Evolutionary conservation across 176 grass and related monocot genomes (phyloP), one percentile per base, ranked within the genome.

Genomic region (Ensete glaucum): DNA sequence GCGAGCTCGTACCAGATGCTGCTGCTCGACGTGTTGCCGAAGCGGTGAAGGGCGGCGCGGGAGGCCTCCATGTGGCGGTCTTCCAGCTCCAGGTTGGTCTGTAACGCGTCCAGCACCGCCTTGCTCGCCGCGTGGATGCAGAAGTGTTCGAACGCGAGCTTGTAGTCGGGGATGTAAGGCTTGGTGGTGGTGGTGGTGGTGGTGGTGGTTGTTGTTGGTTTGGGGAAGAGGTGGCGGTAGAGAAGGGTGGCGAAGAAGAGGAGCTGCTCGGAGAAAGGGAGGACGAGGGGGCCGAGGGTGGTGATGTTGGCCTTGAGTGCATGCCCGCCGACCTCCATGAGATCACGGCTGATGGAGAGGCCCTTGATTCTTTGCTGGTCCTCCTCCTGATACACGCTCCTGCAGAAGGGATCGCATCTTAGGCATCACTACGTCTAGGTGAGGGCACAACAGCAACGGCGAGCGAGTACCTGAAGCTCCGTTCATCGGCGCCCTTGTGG

Each of bases 1-100:
- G 90, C 90, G 15, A 98, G 84, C 86, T 98, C 82, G 77, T 98
- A 98, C 95, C 95, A 98, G 83, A 98, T 91, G 86, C 95, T 94
- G 77, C 90, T 93, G 85, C 86, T 91, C 0, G 90, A 94, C 2
- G 90, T 98, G 84, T 98, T 98, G 49, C 90, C 95, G 69, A 98
- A 98, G 34, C 95, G 78, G 84, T 98, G 90, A 21, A 98, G 90
- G 79, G 83, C 81, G 16, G 95, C 90, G 83, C 80, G 88, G 34
- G 95, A 91, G 1, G 95, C 88, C 86, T 98, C 95, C 14, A 98
- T 78, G 77, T 98, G 84, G 48, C 53, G 66, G 77, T 82, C 80
- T 11, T 83, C 78, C 53, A 98, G 90, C 0, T 89, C 95, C 57
- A 98, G 86, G 82, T 98, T 98, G 50, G 73, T 54, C 84, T 87